These are phyloP conservation scores for Fusarium caatingaense DNA, from an alignment of 2,329 filamentous ascomycete genomes.

Conservation along the genomic window DNA sequence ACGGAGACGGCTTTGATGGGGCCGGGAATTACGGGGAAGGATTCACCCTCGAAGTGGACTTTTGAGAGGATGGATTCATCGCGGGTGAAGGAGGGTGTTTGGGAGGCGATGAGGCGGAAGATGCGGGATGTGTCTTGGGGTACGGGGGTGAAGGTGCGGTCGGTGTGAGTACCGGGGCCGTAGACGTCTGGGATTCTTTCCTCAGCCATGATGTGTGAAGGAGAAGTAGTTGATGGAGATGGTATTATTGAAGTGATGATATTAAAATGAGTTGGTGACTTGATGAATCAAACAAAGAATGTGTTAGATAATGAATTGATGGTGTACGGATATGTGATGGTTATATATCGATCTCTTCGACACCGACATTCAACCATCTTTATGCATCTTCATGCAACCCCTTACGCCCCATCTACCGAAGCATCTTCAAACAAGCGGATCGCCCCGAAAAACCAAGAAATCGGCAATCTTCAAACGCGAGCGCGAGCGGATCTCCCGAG, in stretches of 20 bases:
- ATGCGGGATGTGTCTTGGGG: constrained; percentile 12
- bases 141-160: constrained; percentile 9
- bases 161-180: constrained; percentile 12
- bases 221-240: neutral
- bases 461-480: constrained; percentile 6
- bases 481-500: constrained; percentile 10
- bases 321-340: too few species aligned
- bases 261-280: too few species aligned
- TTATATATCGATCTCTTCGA: too few species aligned
- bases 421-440: neutral
- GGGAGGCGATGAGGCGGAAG: constrained; percentile 16
- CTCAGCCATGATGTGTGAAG: constrained; percentile 5
- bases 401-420: neutral
- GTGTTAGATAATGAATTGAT: too few species aligned
- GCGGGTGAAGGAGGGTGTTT: constrained; percentile 13
- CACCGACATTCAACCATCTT: too few species aligned
- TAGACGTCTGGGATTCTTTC: constrained; percentile 12
- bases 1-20: constrained; percentile 24
- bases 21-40: constrained; percentile 13
- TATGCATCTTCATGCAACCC: neutral
- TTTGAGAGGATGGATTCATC: constrained; percentile 21
- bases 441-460: neutral
- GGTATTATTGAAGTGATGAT: neutral
- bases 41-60: neutral
- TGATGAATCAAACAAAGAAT: neutral